Evolutionary conservation across 2,329 filamentous ascomycete genomes (phyloP).

Genomic region (Pseudogymnoascus pannorum): DNA sequence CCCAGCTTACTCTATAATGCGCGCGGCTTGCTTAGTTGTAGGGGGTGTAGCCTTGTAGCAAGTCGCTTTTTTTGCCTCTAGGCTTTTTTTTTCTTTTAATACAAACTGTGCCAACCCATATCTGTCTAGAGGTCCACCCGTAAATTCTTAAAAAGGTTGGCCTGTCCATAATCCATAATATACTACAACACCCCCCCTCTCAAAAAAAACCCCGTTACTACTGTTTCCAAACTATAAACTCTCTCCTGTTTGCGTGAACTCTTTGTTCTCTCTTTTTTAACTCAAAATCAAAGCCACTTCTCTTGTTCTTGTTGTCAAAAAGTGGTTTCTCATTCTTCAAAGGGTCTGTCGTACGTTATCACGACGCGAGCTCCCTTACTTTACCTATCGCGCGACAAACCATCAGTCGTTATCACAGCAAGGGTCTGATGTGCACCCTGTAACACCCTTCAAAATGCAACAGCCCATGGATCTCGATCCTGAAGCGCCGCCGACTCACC

Average conservation of each 20-base stretch:
- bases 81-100: conserved; percentile 1
- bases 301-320: neutral
- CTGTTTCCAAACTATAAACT: neutral
- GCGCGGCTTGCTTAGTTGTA: neutral
- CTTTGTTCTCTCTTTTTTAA: neutral
- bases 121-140: neutral
- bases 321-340: neutral
- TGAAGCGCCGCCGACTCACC: neutral
- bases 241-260: neutral
- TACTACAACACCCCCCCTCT: neutral
- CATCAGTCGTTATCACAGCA: neutral
- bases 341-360: neutral
- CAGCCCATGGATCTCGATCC: neutral
- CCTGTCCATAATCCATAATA: neutral
- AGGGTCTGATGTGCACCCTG: neutral
- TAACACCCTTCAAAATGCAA: neutral
- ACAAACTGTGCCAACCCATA: neutral
- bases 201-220: neutral
- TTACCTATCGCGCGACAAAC: neutral
- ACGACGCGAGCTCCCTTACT: neutral
- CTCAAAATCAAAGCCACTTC: neutral
- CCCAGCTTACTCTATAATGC: neutral
- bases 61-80: neutral
- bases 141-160: conserved; percentile 2
- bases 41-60: neutral